Base-by-base conservation (phyloP, 495 filamentous ascomycete genomes). In the Cenococcum geophilum region DNA sequence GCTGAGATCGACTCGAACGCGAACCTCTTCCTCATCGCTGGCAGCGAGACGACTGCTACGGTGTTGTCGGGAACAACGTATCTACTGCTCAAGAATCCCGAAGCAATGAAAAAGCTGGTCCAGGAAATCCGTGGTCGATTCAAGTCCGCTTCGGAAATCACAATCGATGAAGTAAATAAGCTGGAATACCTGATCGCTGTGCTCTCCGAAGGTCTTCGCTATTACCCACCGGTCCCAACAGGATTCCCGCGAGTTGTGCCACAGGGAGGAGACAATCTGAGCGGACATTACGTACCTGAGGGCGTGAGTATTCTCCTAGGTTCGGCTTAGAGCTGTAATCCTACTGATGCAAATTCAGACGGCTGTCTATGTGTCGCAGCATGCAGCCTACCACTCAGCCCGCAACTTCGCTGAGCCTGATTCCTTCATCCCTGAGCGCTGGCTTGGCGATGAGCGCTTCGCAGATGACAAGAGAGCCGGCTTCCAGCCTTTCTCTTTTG, bases 31-130 rank as follows among this genome's bases (percentile, higher is more conserved):
- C 68, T 81, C 14, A 63, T 76, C 12, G 80, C 83, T 0, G 83
- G 82, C 1, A 83, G 79, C 65, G 83, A 86, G 65, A 85, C 82
- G 0, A 82, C 79, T 2, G 79, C 82, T 0, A 79, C 77, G 8
- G 62, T 75, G 0, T 63, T 83, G 5, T 68, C 70, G 0, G 83
- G 80, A 3, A 74, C 73, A 12, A 73, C 81, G 21, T 84, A 75
- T 53, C 76, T 79, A 43, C 75, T 86, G 0, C 70, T 80, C 14
- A 71, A 72, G 5, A 63, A 80, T 43, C 72, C 74, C 0, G 66
- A 71, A 0, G 68, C 70, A n/a, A 68, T 80, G 61, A 42, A 51
- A 9, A 72, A 58, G 27, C 68, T 82, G 1, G 54, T 60, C 0
- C 5, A 59, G 1, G 82, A 84, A 54, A 71, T 86, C 23, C 74